Percentiles rank a stretch among this genome's conserved stretches.
Conservation (phyloP, 768 basidiomycete species). For the Lactarius sp. region DNA sequence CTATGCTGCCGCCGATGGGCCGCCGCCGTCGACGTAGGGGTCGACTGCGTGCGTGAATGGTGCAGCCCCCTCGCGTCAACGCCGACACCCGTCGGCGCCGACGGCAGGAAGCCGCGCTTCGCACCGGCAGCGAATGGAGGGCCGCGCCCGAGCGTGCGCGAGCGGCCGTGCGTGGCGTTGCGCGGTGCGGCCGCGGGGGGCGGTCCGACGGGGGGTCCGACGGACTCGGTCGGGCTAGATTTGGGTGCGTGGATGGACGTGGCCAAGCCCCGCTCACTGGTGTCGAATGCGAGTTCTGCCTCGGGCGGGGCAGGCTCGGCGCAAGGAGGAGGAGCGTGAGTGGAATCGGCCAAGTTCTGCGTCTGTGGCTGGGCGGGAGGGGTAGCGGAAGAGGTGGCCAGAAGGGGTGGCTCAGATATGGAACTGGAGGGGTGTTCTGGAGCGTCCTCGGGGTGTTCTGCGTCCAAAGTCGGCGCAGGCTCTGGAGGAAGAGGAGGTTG, state of each 20-base stretch:
- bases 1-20: slow-evolving; percentile 39
- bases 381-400: background rate
- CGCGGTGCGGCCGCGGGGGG: slow-evolving; percentile 33
- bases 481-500: slow-evolving; percentile 1
- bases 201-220: slow-evolving; percentile 4
- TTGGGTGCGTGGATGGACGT: slow-evolving; percentile 58
- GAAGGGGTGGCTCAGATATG: background rate
- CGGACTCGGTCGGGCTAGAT: slow-evolving; percentile 18
- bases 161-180: slow-evolving; percentile 45
- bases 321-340: background rate
- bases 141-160: slow-evolving; percentile 39
- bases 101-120: slow-evolving; percentile 27
- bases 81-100: slow-evolving; percentile 37
- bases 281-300: background rate
- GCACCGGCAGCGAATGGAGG: slow-evolving; percentile 1
- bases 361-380: slow-evolving; percentile 3
- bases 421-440: no score
- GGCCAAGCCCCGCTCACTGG: slow-evolving; percentile 33
- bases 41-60: slow-evolving; percentile 62
- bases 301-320: background rate
- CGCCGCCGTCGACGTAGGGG: slow-evolving; percentile 41
- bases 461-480: background rate
- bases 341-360: slow-evolving; percentile 1
- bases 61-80: slow-evolving; percentile 29
- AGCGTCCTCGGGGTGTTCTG: no score